Conservation (phyloP, 768 basidiomycete species). For the Amanita rubescens region DNA sequence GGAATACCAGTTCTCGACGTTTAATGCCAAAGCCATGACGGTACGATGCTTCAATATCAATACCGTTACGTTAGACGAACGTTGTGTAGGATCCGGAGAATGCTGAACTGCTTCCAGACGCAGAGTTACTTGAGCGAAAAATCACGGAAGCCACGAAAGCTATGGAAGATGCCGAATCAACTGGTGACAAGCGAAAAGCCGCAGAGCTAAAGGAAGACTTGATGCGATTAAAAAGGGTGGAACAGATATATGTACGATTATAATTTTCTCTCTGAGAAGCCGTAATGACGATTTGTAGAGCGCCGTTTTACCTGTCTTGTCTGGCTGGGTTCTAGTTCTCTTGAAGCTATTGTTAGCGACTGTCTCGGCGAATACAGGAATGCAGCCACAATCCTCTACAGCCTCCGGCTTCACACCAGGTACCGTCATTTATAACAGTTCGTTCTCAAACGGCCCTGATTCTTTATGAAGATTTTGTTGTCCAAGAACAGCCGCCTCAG, state of each 20-base stretch:
- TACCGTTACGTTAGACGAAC: conserved; percentile 2
- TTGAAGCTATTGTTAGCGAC: conserved; percentile 90
- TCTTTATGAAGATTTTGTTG: conserved; percentile 25
- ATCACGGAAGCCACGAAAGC: conserved; percentile 58
- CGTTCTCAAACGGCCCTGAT: conserved; percentile 44
- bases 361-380: conserved; percentile 71
- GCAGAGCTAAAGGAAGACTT: conserved; percentile 72
- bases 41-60: neutral
- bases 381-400: conserved; percentile 61
- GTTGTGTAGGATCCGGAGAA: conserved; percentile 45
- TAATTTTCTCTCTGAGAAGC: neutral
- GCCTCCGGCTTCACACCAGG: conserved; percentile 69
- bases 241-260: conserved; percentile 80
- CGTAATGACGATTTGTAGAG: conserved; percentile 38
- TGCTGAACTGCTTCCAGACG: conserved; percentile 62
- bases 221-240: conserved; percentile 82
- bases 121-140: conserved; percentile 64
- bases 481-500: conserved; percentile 50
- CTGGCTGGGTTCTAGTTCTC: conserved; percentile 88
- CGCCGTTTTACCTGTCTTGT: conserved; percentile 73
- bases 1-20: conserved; percentile 45
- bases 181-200: conserved; percentile 49
- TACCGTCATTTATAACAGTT: conserved; percentile 19
- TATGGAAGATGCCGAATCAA: conserved; percentile 42
- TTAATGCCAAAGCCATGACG: conserved; percentile 31